phyloP scores from a whole-genome alignment of 2,329 filamentous ascomycete species.

The Tolypocladium cylindrosporum region DNA sequence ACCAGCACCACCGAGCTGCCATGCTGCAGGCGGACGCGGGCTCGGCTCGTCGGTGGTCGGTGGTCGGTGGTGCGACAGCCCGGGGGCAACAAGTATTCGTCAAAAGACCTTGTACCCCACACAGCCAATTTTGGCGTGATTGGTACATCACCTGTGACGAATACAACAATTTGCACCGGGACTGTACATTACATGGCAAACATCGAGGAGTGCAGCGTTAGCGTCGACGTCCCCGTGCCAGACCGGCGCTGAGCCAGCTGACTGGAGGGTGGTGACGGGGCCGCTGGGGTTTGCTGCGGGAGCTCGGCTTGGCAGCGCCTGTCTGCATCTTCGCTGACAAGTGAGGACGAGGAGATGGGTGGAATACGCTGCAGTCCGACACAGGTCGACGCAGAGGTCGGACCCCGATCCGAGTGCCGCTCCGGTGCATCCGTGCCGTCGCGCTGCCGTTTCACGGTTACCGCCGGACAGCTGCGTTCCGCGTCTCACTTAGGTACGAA shows the following conservation, averaged over 20 bases:
- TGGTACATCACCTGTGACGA: no score
- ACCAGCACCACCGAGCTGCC: no score
- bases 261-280: neutral
- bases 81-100: no score
- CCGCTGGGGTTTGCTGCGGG: neutral
- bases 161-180: no score
- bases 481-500: no score
- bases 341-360: neutral
- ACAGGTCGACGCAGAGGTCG: neutral
- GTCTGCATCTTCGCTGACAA: neutral
- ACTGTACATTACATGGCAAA: no score
- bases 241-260: neutral
- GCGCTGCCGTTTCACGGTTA: neutral
- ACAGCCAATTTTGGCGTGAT: no score
- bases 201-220: neutral
- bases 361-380: neutral
- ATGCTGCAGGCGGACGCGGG: neutral
- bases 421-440: neutral
- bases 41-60: neutral
- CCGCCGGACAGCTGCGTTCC: neutral
- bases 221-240: neutral
- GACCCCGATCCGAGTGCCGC: neutral
- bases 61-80: neutral
- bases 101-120: no score
- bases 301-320: no score